Percentiles rank a stretch among this genome's conserved stretches.
phyloP scores from a whole-genome alignment of 345 rosid species.

The Excoecaria cochinchinensis region DNA sequence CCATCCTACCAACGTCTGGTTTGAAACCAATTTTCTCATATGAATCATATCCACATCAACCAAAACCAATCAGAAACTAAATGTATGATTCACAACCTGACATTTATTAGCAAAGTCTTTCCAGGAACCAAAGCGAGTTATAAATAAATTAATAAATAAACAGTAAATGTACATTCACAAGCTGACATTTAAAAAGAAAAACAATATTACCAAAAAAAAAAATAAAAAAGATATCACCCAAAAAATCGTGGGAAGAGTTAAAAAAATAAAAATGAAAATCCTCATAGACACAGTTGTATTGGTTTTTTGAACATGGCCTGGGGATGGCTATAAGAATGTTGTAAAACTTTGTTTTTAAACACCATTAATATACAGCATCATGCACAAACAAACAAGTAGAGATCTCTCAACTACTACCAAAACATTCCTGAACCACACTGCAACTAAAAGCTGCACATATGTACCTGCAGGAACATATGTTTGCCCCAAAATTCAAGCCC shows the following conservation, averaged over 20 bases:
- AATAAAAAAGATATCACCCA: background rate
- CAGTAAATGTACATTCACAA: background rate
- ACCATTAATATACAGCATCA: conserved; percentile 6
- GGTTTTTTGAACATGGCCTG: background rate
- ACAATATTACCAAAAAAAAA: background rate
- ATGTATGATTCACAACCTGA: background rate
- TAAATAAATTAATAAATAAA: background rate
- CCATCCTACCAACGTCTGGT: too few relatives aligned
- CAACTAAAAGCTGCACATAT: background rate
- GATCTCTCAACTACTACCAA: background rate
- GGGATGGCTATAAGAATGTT: background rate
- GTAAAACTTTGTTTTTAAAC: background rate
- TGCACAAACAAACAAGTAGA: conserved; percentile 1
- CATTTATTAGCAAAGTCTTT: too few relatives aligned
- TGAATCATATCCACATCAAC: too few relatives aligned
- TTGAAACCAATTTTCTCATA: too few relatives aligned
- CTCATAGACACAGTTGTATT: background rate
- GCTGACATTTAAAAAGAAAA: background rate
- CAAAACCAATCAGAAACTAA: background rate
- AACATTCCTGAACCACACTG: background rate
- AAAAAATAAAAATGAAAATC: background rate
- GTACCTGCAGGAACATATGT: background rate
- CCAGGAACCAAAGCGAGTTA: background rate
- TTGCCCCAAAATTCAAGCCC: too few relatives aligned
- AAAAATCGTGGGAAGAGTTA: background rate